phyloP scores from a whole-genome alignment of 164 flowering plant genomes.

The Sedum album region DNA sequence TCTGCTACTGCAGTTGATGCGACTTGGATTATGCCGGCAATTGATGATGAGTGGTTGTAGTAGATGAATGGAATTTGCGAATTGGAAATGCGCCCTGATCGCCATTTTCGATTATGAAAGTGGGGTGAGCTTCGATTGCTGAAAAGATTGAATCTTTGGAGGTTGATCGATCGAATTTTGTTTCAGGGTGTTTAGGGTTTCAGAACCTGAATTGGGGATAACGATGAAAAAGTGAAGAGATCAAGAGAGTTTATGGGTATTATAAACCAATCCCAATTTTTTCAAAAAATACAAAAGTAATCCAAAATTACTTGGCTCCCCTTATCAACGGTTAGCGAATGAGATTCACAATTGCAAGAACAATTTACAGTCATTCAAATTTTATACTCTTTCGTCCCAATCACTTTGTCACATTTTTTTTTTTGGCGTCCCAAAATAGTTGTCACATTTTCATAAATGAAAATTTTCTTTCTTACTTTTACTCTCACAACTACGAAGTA shows the following conservation, averaged over 20 bases:
- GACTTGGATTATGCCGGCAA: not conserved
- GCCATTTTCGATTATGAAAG: slow-evolving; percentile 21
- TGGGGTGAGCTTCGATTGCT: not conserved
- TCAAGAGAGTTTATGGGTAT: not conserved
- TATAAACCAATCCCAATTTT: not conserved
- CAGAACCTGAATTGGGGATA: not conserved
- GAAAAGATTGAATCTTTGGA: slow-evolving; percentile 9
- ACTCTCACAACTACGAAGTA: too few relatives aligned
- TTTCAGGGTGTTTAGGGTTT: not conserved
- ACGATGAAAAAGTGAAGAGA: not conserved
- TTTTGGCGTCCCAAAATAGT: too few relatives aligned
- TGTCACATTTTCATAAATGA: too few relatives aligned
- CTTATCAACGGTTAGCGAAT: too few relatives aligned
- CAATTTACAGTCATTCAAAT: too few relatives aligned
- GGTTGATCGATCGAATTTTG: not conserved
- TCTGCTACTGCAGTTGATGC: slow-evolving; percentile 10
- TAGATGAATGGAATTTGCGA: slow-evolving; percentile 4
- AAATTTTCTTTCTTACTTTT: too few relatives aligned
- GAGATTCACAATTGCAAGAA: too few relatives aligned
- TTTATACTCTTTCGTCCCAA: too few relatives aligned
- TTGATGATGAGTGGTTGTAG: slow-evolving; percentile 6
- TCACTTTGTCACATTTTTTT: too few relatives aligned
- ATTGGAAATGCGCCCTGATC: slow-evolving; percentile 16
- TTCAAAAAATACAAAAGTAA: not conserved
- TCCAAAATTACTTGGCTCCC: too few relatives aligned